phyloP scores from a whole-genome alignment of 139 green algal genomes.

The Micractinium conductrix region DNA sequence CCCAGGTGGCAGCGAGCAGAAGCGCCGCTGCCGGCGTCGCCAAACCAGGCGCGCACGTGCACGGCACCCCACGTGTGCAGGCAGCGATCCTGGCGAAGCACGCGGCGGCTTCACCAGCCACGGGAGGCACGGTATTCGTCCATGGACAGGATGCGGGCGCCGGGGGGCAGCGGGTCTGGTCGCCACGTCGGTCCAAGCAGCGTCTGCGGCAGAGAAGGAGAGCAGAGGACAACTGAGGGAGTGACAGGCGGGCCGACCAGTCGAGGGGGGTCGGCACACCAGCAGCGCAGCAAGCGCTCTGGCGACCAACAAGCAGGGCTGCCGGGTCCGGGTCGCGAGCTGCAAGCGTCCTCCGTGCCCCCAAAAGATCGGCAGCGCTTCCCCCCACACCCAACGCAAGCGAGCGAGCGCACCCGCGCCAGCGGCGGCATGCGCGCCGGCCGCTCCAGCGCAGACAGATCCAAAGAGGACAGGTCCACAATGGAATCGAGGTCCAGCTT shows the following conservation, averaged over 20 bases:
- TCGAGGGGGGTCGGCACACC: neutral
- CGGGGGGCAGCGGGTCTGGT: slow-evolving; percentile 3
- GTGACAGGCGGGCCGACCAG: neutral
- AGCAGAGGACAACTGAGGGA: too few relatives aligned
- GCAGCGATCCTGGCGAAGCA: too few relatives aligned
- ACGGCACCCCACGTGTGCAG: too few relatives aligned
- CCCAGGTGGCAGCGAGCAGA: too few relatives aligned
- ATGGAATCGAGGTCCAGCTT: neutral
- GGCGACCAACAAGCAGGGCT: neutral
- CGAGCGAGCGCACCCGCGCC: neutral
- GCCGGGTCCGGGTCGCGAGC: too few relatives aligned
- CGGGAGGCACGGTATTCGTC: neutral
- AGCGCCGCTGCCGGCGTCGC: too few relatives aligned
- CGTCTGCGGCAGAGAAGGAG: slow-evolving; percentile 25
- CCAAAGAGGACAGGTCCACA: slow-evolving; percentile 15
- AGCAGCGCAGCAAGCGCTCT: too few relatives aligned
- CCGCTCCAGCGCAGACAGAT: slow-evolving; percentile 22
- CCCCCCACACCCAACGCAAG: too few relatives aligned
- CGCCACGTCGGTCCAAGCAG: slow-evolving; percentile 27
- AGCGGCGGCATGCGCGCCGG: slow-evolving; percentile 23
- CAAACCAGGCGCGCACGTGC: too few relatives aligned
- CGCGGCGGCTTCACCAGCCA: too few relatives aligned
- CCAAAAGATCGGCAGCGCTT: too few relatives aligned
- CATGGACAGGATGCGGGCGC: slow-evolving; percentile 17
- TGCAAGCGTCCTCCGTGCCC: too few relatives aligned